phyloP scores from a whole-genome alignment of 192 early-diverging fungal species.

The Linnemannia schmuckeri region DNA sequence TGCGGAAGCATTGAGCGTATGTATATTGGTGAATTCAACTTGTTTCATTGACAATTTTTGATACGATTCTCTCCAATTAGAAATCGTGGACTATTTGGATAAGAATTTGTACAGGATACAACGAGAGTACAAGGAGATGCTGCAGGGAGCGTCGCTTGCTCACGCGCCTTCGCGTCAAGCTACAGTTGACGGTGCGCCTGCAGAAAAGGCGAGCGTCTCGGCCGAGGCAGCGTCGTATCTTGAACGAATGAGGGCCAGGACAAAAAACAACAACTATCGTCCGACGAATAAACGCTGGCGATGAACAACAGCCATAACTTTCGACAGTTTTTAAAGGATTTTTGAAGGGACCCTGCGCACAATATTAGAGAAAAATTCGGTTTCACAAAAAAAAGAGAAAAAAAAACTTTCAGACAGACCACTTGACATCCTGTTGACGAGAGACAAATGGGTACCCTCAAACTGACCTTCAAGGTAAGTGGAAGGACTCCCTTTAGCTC shows the following conservation, averaged over 20 bases:
- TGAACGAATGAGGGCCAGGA: conserved; percentile 20
- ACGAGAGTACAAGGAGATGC: conserved; percentile 24
- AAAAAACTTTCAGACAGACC: background rate
- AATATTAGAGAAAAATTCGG: background rate
- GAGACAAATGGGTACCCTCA: background rate
- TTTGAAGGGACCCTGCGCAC: background rate
- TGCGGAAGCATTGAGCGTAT: background rate
- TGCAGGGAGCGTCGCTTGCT: background rate
- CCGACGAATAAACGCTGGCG: background rate
- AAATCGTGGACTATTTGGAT: conserved; percentile 33
- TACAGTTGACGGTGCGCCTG: background rate
- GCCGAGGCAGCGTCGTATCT: conserved; percentile 34
- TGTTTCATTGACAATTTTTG: background rate
- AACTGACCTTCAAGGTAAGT: too few species aligned
- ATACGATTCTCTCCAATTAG: conserved; percentile 1
- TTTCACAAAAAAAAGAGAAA: background rate
- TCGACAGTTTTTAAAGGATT: background rate
- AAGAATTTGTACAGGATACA: conserved; percentile 21
- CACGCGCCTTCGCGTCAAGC: background rate
- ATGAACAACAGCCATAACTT: background rate
- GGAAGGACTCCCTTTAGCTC: too few species aligned
- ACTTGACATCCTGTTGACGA: background rate
- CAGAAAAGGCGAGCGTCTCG: background rate
- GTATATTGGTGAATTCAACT: background rate
- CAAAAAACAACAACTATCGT: background rate